Evolutionary conservation across 345 rosid genomes (phyloP), one percentile per base, ranked within the genome.

Genomic region (Brassica napus): DNA sequence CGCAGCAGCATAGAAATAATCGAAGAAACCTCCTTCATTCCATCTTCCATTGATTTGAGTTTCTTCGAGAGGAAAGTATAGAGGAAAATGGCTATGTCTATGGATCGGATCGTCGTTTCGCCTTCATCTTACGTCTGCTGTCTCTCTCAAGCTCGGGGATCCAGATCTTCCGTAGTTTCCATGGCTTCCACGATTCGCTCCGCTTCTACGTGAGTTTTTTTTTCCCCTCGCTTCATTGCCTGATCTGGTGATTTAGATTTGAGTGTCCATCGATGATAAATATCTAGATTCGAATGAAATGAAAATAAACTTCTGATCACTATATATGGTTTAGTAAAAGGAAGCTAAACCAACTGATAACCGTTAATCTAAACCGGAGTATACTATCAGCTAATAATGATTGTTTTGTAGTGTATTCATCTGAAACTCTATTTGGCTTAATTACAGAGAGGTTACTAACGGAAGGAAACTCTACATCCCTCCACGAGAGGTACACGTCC

Each of bases 401-500:
- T 23, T 28, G 37, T 32, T 1, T 32, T 32, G 37, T 39, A 8
- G 44, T 39, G 11, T 39, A 37, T 58, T 58, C n/a, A 58, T 37
- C 26, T 21, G 30, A 62, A 69, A 62, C 5, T 30, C 8, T 35
- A 11, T 79, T 68, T 61, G 47, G 30, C 35, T 73, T 8, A 8
- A 42, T 65, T 72, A 74, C 88, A 87, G 94, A 74, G 92, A 87
- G 64, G 84, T 83, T 32, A 84, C 85, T n/a, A 84, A 84, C 66
- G 80, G 85, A 35, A 90, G 65, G 85, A 88, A 88, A 72, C 83
- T 87, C 4, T 85, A 81, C 71, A 73, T 71, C 63, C 91, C 94
- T 63, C 91, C 91, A 15, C 68, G 87, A 65, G 94, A 90, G 81
- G 84, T 87, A 11, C 92, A 90, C 68, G 89, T 85, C 44, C 94